phyloP scores from a whole-genome alignment of 1,139 yeast genomes.

The Magnusiomyces ingens region DNA sequence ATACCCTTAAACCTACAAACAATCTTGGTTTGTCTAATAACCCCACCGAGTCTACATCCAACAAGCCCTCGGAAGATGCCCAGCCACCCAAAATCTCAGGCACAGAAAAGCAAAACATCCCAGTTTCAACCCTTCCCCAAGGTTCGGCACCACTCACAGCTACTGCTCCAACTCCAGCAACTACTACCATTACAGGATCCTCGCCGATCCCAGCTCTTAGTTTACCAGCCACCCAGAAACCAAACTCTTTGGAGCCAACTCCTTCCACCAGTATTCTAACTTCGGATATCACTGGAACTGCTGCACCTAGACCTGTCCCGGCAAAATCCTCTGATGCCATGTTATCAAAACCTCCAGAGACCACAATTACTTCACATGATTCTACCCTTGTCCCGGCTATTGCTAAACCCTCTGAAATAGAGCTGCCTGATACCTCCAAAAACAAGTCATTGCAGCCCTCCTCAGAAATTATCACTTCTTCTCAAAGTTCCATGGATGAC shows the following conservation, averaged over 20 bases:
- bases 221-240: too few relatives aligned
- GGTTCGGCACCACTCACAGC: neutral
- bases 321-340: neutral
- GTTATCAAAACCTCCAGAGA: neutral
- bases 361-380: neutral
- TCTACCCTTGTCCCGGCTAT: too few relatives aligned
- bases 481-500: neutral
- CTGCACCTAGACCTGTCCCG: neutral
- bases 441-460: too few relatives aligned
- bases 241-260: too few relatives aligned
- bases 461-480: too few relatives aligned
- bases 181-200: neutral
- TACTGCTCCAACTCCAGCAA: neutral
- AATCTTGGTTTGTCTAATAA: too few relatives aligned
- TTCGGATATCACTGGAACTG: neutral
- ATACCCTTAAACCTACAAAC: too few relatives aligned
- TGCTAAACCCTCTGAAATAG: neutral
- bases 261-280: too few relatives aligned
- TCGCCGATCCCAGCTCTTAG: neutral
- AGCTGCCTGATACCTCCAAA: neutral
- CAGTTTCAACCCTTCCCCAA: constrained; percentile 4
- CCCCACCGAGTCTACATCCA: too few relatives aligned
- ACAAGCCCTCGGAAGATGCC: too few relatives aligned
- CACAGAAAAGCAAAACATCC: neutral
- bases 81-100: constrained; percentile 3